These are phyloP conservation scores for Cyclocybe cylindracea DNA, from an alignment of 768 basidiomycete genomes.

Conservation along the genomic window DNA sequence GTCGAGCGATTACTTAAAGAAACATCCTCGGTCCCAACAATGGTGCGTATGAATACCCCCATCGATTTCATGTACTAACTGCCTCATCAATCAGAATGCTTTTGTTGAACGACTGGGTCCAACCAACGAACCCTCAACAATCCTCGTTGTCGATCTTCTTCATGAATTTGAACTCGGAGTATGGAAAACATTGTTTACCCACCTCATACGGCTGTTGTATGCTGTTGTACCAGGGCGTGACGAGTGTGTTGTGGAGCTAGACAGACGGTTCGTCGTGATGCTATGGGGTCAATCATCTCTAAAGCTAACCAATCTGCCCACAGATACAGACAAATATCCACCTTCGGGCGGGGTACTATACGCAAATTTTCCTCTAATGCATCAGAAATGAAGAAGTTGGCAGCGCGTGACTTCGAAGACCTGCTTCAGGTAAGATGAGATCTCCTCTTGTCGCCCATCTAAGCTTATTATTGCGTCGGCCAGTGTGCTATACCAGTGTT, in stretches of 20 bases:
- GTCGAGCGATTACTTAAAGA: slow-evolving; percentile 23
- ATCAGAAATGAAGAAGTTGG: slow-evolving; percentile 32
- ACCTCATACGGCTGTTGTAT: slow-evolving; percentile 35
- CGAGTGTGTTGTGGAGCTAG: slow-evolving; percentile 24
- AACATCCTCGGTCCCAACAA: slow-evolving; percentile 27
- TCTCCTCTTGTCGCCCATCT: not conserved
- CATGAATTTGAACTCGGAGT: slow-evolving; percentile 40
- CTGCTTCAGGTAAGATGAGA: slow-evolving; percentile 29
- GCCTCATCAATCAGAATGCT: slow-evolving; percentile 27
- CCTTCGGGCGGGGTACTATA: slow-evolving; percentile 33
- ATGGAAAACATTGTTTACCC: slow-evolving; percentile 34
- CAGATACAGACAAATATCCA: slow-evolving; percentile 29
- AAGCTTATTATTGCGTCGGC: not conserved
- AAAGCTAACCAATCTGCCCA: not conserved
- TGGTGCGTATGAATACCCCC: slow-evolving; percentile 24
- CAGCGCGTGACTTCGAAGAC: slow-evolving; percentile 40
- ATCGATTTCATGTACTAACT: too few species aligned
- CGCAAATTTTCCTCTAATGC: slow-evolving; percentile 29
- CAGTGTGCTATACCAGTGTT: slow-evolving; percentile 34
- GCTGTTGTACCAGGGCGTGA: slow-evolving; percentile 12
- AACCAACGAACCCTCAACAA: slow-evolving; percentile 20
- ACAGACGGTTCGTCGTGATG: not conserved
- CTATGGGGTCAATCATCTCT: not conserved
- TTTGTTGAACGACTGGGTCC: slow-evolving; percentile 24
- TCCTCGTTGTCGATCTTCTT: slow-evolving; percentile 34